phyloP scores from a whole-genome alignment of 2,329 filamentous ascomycete genomes.

The Pezicula neosporulosa region DNA sequence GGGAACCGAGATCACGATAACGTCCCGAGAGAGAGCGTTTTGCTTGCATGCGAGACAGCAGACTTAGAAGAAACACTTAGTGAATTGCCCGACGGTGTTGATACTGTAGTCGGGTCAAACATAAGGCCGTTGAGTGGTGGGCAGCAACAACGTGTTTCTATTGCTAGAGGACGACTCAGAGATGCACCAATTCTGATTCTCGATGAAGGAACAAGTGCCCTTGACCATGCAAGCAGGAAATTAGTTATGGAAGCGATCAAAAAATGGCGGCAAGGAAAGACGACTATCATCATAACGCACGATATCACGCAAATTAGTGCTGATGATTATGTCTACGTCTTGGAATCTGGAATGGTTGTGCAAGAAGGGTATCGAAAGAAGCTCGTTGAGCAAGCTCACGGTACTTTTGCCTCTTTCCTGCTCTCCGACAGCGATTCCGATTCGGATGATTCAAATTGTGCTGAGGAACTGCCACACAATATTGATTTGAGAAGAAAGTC shows the following conservation, averaged over 20 bases:
- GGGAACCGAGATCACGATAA: slow-evolving; percentile 50
- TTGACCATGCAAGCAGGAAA: slow-evolving; percentile 69
- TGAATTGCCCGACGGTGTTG: slow-evolving; percentile 63
- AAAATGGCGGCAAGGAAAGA: slow-evolving; percentile 74
- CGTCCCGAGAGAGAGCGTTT: slow-evolving; percentile 52
- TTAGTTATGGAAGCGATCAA: slow-evolving; percentile 73
- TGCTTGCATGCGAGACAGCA: slow-evolving; percentile 61
- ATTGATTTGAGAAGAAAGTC: slow-evolving; percentile 7
- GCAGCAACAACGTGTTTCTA: slow-evolving; percentile 75
- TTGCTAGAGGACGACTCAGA: slow-evolving; percentile 74
- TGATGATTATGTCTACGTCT: slow-evolving; percentile 75
- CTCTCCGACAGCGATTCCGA: slow-evolving; percentile 11
- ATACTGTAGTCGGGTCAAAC: slow-evolving; percentile 69
- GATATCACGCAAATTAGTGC: slow-evolving; percentile 73
- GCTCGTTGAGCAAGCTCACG: slow-evolving; percentile 42
- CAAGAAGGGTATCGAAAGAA: slow-evolving; percentile 63
- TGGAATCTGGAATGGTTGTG: slow-evolving; percentile 66
- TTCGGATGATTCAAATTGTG: neutral
- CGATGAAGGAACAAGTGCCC: slow-evolving; percentile 83
- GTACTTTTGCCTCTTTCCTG: slow-evolving; percentile 44
- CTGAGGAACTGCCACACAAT: neutral
- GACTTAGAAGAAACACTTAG: slow-evolving; percentile 66
- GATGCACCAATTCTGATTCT: slow-evolving; percentile 79
- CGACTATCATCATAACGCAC: slow-evolving; percentile 91
- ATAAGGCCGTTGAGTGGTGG: slow-evolving; percentile 77